Evolutionary conservation across 139 green algal species (phyloP), one percentile per base, ranked within the genome.

Genomic region (Chlorella sp.): DNA sequence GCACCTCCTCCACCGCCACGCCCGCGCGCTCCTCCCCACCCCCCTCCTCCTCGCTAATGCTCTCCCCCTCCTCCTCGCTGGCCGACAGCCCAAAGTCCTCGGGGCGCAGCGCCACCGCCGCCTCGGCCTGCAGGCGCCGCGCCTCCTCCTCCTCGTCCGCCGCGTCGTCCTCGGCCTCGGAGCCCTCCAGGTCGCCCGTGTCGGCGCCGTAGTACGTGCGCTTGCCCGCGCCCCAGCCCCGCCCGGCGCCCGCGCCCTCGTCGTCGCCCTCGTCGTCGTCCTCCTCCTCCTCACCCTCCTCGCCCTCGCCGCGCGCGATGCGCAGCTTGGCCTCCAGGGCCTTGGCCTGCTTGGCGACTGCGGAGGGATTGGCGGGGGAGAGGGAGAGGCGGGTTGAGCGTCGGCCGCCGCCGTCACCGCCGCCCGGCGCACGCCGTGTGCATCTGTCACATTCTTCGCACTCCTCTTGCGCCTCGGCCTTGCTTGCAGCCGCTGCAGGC

Each of bases 81-180:
- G 82, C 82, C 29, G 77, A 69, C 25, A 82, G 31, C 5, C 67
- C 92, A 76, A 84, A 97, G 76, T 94, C 92, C 21, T 92, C 89
- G 14, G 87, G 68, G 2, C 77, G 46, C 40, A 94, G 82, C 41
- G 48, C 73, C 41, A 71, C 69, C 5, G 82, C 84, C 19, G 79
- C 81, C 53, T 84, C 76, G 5, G 84, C 77, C 84, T 97, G 92
- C 82, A 97, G 81, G 29, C 88, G 71, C 70, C 85, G 53, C 21
- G 82, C 91, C 77, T 96, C 91, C 77, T 84, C 82, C 72, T 93
- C 91, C 73, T 96, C 88, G 55, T 91, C 89, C 38, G 71, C 40
- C 23, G 83, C 35, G 4, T 81, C 87, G 40, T 95, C 92, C 72
- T 96, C 92, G 42, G 93, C 92, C 40, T 95, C 90, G 1, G 81